Evolutionary conservation across 1,284 basidiomycete genomes (phyloP).

Genomic region (Apiotrichum montevideense): DNA sequence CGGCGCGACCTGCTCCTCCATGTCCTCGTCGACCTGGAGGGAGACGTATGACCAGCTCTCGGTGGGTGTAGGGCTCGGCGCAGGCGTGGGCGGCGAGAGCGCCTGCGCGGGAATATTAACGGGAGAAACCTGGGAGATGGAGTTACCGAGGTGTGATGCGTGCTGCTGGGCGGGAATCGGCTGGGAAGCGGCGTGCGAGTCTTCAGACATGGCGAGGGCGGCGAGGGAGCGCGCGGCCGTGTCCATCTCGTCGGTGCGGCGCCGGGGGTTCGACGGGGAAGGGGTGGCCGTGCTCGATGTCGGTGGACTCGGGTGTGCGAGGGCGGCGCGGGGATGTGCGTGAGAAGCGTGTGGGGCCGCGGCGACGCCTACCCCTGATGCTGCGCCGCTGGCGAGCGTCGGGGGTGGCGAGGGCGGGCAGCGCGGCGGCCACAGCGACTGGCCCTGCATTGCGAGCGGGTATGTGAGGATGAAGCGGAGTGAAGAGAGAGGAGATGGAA

Average conservation of each 20-base stretch:
- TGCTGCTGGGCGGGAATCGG: background rate
- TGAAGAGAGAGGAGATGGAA: too few relatives aligned
- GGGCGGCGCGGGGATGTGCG: background rate
- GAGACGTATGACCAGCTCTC: constrained; percentile 12
- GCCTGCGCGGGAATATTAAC: constrained; percentile 19
- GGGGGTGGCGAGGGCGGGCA: too few relatives aligned
- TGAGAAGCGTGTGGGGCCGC: too few relatives aligned
- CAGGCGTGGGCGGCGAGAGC: constrained; percentile 16
- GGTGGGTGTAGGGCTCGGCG: constrained; percentile 16
- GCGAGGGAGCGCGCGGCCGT: background rate
- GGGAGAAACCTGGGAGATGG: constrained; percentile 6
- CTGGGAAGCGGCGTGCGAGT: background rate
- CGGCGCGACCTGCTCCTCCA: background rate
- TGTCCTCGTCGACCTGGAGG: background rate
- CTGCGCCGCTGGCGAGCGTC: too few relatives aligned
- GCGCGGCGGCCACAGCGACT: too few relatives aligned
- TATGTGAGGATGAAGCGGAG: too few relatives aligned
- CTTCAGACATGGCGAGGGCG: background rate
- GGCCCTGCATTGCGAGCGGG: too few relatives aligned
- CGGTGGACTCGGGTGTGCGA: constrained; percentile 2
- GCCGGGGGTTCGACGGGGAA: background rate
- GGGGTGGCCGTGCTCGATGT: constrained; percentile 3
- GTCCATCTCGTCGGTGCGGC: background rate
- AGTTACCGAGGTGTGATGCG: background rate
- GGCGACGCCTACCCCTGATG: too few relatives aligned